phyloP scores from a whole-genome alignment of 2,329 filamentous ascomycete genomes.

The Beauveria caledonica region DNA sequence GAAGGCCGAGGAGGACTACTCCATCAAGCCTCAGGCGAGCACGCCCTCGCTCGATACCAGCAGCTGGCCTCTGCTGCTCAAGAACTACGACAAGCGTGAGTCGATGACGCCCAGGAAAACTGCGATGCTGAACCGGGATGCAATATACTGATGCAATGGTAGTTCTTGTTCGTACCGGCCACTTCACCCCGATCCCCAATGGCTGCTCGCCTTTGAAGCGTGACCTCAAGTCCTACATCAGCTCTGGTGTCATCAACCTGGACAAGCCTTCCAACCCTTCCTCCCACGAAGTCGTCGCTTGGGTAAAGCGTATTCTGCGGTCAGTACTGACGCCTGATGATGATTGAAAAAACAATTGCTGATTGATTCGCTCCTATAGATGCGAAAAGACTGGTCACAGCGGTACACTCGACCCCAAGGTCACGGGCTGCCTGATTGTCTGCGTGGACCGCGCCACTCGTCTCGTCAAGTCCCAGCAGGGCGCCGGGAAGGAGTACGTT shows the following conservation, averaged over 20 bases:
- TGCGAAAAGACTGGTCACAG: constrained; percentile 94
- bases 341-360: not conserved
- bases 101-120: constrained; percentile 18
- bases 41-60: constrained; percentile 75
- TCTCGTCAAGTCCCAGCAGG: constrained; percentile 97
- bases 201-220: constrained; percentile 87
- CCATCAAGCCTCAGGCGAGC: constrained; percentile 85
- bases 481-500: constrained; percentile 98
- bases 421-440: constrained; percentile 90
- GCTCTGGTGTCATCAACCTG: constrained; percentile 95
- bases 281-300: constrained; percentile 96
- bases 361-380: constrained; percentile 17
- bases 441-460: constrained; percentile 95
- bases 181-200: constrained; percentile 94
- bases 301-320: constrained; percentile 96
- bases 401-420: constrained; percentile 95
- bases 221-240: constrained; percentile 94
- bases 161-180: constrained; percentile 89
- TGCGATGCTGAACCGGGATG: not conserved
- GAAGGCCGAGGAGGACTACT: constrained; percentile 59
- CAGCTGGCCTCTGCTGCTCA: constrained; percentile 86
- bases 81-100: constrained; percentile 90
- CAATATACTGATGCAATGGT: constrained; percentile 19
- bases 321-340: constrained; percentile 31
- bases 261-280: constrained; percentile 83